Conservation (phyloP, 176 grass and related monocot genomes). For the Phyllostachys edulis region DNA sequence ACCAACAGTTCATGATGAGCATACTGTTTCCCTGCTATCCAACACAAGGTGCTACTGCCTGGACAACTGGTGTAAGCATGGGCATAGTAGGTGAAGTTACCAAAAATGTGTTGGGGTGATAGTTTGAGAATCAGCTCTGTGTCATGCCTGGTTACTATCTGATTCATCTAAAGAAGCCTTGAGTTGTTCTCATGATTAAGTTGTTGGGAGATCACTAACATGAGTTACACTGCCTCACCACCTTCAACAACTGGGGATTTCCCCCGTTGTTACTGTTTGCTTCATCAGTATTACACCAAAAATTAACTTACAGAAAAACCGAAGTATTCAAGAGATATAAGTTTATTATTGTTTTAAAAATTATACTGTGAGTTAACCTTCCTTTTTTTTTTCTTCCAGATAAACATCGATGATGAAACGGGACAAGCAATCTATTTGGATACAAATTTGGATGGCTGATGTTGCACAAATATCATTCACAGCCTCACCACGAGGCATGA, state of each 20-base stretch:
- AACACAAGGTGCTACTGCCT: slow-evolving; percentile 2
- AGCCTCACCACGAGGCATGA: not conserved
- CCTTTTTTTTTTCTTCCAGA: slow-evolving; percentile 9
- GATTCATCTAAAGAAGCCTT: not conserved
- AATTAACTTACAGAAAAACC: not conserved
- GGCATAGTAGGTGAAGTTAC: slow-evolving; percentile 26
- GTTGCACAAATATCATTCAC: slow-evolving; percentile 11
- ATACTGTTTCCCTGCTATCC: slow-evolving; percentile 27
- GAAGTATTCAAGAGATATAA: not conserved
- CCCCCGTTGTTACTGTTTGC: not conserved
- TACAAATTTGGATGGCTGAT: not conserved
- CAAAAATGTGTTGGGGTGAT: not conserved
- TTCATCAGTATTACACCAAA: not conserved
- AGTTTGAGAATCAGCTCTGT: not conserved
- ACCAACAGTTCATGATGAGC: slow-evolving; percentile 2
- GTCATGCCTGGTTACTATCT: not conserved
- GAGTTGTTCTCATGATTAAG: slow-evolving; percentile 13
- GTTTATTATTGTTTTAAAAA: not conserved
- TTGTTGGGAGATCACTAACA: not conserved
- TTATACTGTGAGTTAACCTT: slow-evolving; percentile 22
- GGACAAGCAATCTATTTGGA: not conserved
- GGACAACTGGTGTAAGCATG: slow-evolving; percentile 19
- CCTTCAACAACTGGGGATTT: not conserved
- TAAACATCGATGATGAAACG: slow-evolving; percentile 16
- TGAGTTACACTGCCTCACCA: not conserved